A percentile compares a stretch with the other conserved stretches of the same genome.
Evolutionary conservation across 2,329 filamentous ascomycete species (phyloP).

Genomic region (Davidsoniella virescens): DNA sequence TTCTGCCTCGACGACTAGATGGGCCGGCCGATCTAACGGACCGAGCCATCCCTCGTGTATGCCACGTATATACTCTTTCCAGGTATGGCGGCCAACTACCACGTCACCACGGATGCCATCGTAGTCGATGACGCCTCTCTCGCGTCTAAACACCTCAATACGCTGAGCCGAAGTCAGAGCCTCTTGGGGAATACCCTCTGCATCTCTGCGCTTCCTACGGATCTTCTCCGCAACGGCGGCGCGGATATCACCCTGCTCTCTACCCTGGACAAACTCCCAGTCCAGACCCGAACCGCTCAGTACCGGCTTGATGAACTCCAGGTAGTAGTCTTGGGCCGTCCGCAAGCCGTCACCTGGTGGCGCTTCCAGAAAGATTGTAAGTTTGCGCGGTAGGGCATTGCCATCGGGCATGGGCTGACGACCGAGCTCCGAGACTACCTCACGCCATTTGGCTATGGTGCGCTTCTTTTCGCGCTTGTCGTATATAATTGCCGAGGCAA

Average conservation of each 20-base stretch:
- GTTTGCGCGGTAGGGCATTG: conserved; percentile 59
- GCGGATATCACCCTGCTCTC: conserved; percentile 81
- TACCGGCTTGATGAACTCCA: conserved; percentile 88
- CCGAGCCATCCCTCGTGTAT: conserved; percentile 94
- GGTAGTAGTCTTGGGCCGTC: conserved; percentile 81
- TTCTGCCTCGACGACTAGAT: conserved; percentile 19
- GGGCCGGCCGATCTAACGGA: conserved; percentile 49
- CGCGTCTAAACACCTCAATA: conserved; percentile 43
- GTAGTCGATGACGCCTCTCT: conserved; percentile 53
- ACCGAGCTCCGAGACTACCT: conserved; percentile 69
- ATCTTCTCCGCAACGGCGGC: conserved; percentile 77
- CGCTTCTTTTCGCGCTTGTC: conserved; percentile 81
- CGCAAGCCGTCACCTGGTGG: conserved; percentile 78
- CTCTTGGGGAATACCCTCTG: conserved; percentile 34
- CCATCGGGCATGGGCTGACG: conserved; percentile 53
- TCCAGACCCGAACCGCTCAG: conserved; percentile 79
- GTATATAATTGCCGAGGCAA: conserved; percentile 71
- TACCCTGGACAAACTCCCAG: conserved; percentile 89
- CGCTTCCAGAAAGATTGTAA: conserved; percentile 73
- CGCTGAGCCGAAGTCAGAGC: conserved; percentile 37
- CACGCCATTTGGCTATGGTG: conserved; percentile 72
- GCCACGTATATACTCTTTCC: conserved; percentile 93
- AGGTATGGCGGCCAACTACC: conserved; percentile 77
- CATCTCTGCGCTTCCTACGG: conserved; percentile 49
- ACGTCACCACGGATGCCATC: conserved; percentile 67